Base-by-base conservation (phyloP, 177 flowering plant species). In the Vitis hybrid region DNA sequence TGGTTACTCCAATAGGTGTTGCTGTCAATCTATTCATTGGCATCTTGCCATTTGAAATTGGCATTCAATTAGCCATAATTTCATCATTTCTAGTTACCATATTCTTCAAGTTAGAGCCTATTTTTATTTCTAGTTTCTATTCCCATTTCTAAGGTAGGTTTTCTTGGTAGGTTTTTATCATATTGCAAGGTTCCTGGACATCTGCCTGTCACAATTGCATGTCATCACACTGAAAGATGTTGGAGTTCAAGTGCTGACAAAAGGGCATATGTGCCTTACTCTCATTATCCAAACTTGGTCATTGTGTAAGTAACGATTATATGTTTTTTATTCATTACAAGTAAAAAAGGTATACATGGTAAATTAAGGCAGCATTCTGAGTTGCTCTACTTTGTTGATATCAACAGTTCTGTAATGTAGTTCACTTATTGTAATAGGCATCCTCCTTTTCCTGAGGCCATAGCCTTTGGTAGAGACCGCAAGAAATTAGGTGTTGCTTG, bases 391-490 rank as follows among this genome's bases (percentile, higher is more conserved):
- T 55, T 51, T 71, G 51, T 13, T 48, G 2, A 52, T 51, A 20
- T 39, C 8, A 39, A 59, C 55, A 29, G 26, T 59, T 61, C 29
- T 60, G 20, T 67, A 19, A 55, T 66, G 3, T 45, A 7, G 19
- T 60, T 14, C 10, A 48, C 65, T 62, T 69, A 8, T 68, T 64
- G 15, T 66, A 45, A 55, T 73, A 93, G 98, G 74, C 85, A 79
- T 83, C 98, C 98, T n/a, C 85, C 84, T 62, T 93, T 93, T 76
- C 96, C 98, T 33, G 97, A 91, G 65, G 83, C 75, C 56, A 75
- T 93, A 74, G 95, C 98, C 55, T 91, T 93, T 78, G 92, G 94
- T 58, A 79, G 84, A 70, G 90, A 91, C 70, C 77, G 77, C 51
- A 87, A 82, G 81, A 91, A 69, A 72, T 84, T 80, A 56, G 98